Evolutionary conservation across 2,329 filamentous ascomycete genomes (phyloP).

Genomic region (Geosmithia flava): DNA sequence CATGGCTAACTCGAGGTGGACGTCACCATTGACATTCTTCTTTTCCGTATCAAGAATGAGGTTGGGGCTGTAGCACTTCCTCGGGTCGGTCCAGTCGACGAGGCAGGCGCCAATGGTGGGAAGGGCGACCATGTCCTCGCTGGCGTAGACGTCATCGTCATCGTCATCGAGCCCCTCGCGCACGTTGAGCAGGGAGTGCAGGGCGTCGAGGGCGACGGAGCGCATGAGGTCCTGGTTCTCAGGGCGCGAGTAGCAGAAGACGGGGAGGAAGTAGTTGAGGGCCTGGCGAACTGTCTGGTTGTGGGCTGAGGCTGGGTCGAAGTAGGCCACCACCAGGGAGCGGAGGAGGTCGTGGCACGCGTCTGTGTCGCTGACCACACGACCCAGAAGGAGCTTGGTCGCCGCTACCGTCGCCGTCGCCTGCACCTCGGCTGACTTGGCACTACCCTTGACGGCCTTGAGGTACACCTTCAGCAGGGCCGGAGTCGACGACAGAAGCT

Average conservation of each 20-base stretch:
- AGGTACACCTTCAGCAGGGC: conserved; percentile 76
- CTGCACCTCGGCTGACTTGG: conserved; percentile 61
- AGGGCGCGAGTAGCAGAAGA: conserved; percentile 77
- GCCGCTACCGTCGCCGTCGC: conserved; percentile 70
- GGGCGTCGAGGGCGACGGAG: conserved; percentile 56
- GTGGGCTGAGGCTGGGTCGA: conserved; percentile 67
- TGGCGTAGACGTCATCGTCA: conserved; percentile 62
- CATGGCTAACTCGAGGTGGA: conserved; percentile 67
- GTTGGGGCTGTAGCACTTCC: conserved; percentile 54
- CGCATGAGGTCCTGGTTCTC: conserved; percentile 80
- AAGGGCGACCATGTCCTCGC: conserved; percentile 68
- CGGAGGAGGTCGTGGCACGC: conserved; percentile 66
- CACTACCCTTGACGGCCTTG: conserved; percentile 63
- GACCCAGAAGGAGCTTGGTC: conserved; percentile 75
- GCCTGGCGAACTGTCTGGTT: conserved; percentile 80
- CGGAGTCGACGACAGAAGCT: conserved; percentile 57
- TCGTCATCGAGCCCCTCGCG: conserved; percentile 58
- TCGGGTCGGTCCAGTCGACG: conserved; percentile 89
- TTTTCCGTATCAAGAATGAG: conserved; percentile 41
- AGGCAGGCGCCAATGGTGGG: conserved; percentile 69
- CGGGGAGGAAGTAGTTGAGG: conserved; percentile 85
- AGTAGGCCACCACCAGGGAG: conserved; percentile 75
- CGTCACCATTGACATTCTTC: conserved; percentile 58
- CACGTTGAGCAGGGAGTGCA: conserved; percentile 63
- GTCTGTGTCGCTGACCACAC: conserved; percentile 59